phyloP scores from a whole-genome alignment of 495 filamentous ascomycete genomes.

The Hypomontagnella submonticulosa region DNA sequence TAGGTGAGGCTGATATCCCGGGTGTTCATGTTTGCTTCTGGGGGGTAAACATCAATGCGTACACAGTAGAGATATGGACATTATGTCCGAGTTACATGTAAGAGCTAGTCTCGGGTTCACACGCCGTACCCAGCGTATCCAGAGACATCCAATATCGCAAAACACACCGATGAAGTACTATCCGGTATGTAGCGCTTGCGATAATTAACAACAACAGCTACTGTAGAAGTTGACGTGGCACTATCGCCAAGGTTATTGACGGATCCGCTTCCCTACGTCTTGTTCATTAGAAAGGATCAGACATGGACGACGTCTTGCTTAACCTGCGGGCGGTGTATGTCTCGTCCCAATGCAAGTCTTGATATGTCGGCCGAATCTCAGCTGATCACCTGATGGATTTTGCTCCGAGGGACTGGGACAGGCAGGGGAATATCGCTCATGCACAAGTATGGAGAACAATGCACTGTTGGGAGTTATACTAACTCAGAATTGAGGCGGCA shows the following conservation, averaged over 20 bases:
- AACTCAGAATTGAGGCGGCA: constrained; percentile 9
- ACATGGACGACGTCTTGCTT: constrained; percentile 9
- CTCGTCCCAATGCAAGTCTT: neutral
- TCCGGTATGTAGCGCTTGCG: constrained; percentile 21
- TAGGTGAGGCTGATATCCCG: too few relatives aligned
- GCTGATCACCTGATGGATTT: constrained; percentile 19
- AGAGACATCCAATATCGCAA: too few relatives aligned
- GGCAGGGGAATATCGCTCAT: constrained; percentile 5
- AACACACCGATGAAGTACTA: neutral
- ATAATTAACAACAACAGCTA: constrained; percentile 5
- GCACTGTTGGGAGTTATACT: neutral
- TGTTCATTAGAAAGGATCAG: neutral
- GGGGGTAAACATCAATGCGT: too few relatives aligned
- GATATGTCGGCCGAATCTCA: constrained; percentile 2
- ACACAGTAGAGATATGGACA: too few relatives aligned
- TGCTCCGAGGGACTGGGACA: constrained; percentile 5
- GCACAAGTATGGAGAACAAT: neutral
- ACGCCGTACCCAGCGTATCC: too few relatives aligned
- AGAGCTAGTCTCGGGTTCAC: too few relatives aligned
- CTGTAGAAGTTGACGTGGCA: constrained; percentile 27
- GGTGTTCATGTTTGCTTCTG: too few relatives aligned
- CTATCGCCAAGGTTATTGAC: constrained; percentile 3
- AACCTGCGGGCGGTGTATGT: neutral
- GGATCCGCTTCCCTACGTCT: constrained; percentile 8
- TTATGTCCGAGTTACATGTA: too few relatives aligned